Conservation (phyloP, 345 rosid genomes). For the Acer negundo region DNA sequence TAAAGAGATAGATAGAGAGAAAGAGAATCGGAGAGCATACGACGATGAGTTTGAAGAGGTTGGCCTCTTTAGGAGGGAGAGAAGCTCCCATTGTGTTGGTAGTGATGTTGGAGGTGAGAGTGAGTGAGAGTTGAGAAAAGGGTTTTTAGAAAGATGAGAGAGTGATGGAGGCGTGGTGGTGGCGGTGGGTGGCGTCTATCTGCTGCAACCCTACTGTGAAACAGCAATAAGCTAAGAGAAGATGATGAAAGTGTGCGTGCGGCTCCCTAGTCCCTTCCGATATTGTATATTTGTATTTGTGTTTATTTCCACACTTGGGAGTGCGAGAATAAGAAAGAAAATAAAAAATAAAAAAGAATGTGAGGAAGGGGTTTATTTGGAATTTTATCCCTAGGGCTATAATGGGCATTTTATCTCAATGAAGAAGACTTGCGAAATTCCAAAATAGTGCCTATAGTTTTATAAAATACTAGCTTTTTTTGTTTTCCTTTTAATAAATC, state of each 20-base stretch:
- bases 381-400: no score
- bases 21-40: conserved; percentile 57
- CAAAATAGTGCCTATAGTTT: no score
- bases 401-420: no score
- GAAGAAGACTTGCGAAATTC: no score
- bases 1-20: background rate
- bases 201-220: conserved; percentile 76
- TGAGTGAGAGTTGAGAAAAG: conserved; percentile 15
- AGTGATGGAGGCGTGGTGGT: background rate
- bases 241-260: background rate
- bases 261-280: background rate
- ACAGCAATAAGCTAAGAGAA: conserved; percentile 10
- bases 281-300: no score
- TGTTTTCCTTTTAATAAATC: no score
- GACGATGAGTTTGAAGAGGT: conserved; percentile 99
- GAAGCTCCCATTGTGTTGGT: conserved; percentile 79
- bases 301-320: no score
- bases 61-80: conserved; percentile 98
- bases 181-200: conserved; percentile 37
- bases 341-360: no score
- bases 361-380: no score
- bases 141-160: conserved; percentile 11
- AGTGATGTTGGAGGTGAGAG: background rate
- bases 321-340: no score
- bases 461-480: no score